A percentile compares a stretch with the other conserved stretches of the same genome.
These are phyloP conservation scores for Globisporangium spiculum DNA, from an alignment of 352 stramenopile species.

Conservation along the genomic window DNA sequence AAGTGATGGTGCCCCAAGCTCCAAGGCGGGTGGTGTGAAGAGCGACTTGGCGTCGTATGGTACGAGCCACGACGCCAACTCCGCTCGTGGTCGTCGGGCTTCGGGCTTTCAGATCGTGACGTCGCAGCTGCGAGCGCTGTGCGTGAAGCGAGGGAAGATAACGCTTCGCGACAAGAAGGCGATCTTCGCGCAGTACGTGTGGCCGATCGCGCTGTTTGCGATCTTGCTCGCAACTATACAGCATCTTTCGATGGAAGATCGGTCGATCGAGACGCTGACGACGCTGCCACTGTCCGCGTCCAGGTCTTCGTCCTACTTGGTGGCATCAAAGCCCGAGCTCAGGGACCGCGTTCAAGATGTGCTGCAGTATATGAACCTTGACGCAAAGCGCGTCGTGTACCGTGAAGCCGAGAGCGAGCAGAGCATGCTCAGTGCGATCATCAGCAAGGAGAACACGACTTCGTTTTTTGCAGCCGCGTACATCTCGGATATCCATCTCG, in stretches of 20 bases:
- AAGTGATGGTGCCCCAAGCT: not conserved
- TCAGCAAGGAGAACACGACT: conserved; percentile 30
- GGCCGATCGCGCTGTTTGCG: conserved; percentile 60
- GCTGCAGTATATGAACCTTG: conserved; percentile 28
- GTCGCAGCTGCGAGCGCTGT: conserved; percentile 47
- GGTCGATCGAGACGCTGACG: conserved; percentile 50
- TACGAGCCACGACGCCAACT: not conserved
- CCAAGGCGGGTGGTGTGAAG: conserved; percentile 13
- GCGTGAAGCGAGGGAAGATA: conserved; percentile 58
- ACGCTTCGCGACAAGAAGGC: conserved; percentile 55
- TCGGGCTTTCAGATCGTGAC: conserved; percentile 23
- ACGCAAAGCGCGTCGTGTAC: conserved; percentile 16
- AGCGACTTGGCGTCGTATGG: conserved; percentile 7
- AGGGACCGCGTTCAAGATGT: conserved; percentile 27
- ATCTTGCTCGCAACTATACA: conserved; percentile 49
- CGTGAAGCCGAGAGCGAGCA: conserved; percentile 17
- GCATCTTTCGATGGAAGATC: conserved; percentile 27
- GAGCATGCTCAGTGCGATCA: conserved; percentile 41
- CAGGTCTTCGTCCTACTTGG: conserved; percentile 37
- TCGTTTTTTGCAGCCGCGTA: conserved; percentile 60
- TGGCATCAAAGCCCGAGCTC: conserved; percentile 30
- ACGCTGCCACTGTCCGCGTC: conserved; percentile 34
- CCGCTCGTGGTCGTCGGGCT: not conserved
- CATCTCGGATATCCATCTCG: conserved; percentile 29
- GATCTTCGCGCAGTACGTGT: conserved; percentile 66